Evolutionary conservation across 805 yeast species (phyloP).

Genomic region (Suhomyces kilbournensis): DNA sequence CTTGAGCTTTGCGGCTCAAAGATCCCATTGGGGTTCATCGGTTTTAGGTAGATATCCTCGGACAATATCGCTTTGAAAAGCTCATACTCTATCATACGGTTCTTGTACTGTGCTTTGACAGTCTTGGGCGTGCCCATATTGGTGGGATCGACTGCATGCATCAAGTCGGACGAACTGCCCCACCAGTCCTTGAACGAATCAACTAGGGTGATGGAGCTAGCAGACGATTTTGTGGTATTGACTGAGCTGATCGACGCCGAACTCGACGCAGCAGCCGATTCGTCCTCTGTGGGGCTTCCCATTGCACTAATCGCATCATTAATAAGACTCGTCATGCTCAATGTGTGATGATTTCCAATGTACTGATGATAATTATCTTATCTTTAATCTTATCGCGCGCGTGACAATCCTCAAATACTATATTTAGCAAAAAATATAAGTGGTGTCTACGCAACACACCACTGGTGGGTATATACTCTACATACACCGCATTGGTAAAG

Average conservation of each 20-base stretch:
- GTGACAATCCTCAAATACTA: neutral
- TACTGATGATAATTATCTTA: neutral
- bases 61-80: slow-evolving; percentile 33
- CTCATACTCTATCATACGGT: slow-evolving; percentile 31
- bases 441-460: neutral
- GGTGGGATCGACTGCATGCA: slow-evolving; percentile 9
- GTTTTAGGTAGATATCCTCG: slow-evolving; percentile 22
- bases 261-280: neutral
- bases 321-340: slow-evolving; percentile 9
- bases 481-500: too few species aligned
- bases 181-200: slow-evolving; percentile 40
- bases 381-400: neutral
- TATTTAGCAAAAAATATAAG: neutral
- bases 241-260: neutral
- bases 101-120: slow-evolving; percentile 20
- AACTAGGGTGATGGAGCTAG: slow-evolving; percentile 21
- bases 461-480: neutral
- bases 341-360: neutral
- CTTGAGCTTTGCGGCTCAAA: neutral
- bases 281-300: slow-evolving; percentile 12
- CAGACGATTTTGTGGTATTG: neutral
- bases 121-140: neutral
- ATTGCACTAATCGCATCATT: slow-evolving; percentile 22
- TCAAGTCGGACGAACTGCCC: slow-evolving; percentile 24
- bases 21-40: neutral